Percentiles rank a stretch among this genome's conserved stretches.
phyloP scores from a whole-genome alignment of 805 yeast species.

The Metschnikowia vanudenii region DNA sequence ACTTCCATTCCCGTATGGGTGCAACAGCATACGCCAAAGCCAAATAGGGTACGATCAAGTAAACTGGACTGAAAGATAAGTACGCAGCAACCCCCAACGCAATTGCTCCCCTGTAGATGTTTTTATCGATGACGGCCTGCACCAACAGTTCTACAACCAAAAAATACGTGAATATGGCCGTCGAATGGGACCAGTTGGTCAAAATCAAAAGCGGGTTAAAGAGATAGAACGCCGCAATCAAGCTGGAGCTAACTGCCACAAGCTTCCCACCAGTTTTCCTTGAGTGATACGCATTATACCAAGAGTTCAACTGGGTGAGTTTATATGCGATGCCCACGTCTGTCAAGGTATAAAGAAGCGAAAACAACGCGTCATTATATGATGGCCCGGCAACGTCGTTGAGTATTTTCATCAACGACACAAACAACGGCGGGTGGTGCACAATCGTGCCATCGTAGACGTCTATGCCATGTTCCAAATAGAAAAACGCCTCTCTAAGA shows the following conservation, averaged over 20 bases:
- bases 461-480: constrained; percentile 49
- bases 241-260: constrained; percentile 35
- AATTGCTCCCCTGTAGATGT: constrained; percentile 45
- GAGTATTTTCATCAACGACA: constrained; percentile 44
- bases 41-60: constrained; percentile 58
- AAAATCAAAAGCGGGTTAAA: constrained; percentile 79
- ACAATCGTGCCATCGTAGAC: constrained; percentile 84
- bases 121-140: constrained; percentile 41
- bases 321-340: constrained; percentile 60
- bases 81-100: constrained; percentile 63
- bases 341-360: constrained; percentile 51
- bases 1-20: constrained; percentile 14
- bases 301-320: constrained; percentile 49
- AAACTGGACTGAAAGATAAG: constrained; percentile 60
- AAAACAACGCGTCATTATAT: constrained; percentile 22
- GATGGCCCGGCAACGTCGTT: constrained; percentile 22
- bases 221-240: constrained; percentile 62
- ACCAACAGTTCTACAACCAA: constrained; percentile 48
- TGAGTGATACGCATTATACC: constrained; percentile 32
- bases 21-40: constrained; percentile 30
- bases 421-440: constrained; percentile 79
- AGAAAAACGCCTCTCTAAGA: constrained; percentile 34
- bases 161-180: constrained; percentile 60
- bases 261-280: constrained; percentile 18
- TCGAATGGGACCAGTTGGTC: constrained; percentile 66